Evolutionary conservation across 2,329 filamentous ascomycete genomes (phyloP).

Genomic region (Pseudocercospora vitis): DNA sequence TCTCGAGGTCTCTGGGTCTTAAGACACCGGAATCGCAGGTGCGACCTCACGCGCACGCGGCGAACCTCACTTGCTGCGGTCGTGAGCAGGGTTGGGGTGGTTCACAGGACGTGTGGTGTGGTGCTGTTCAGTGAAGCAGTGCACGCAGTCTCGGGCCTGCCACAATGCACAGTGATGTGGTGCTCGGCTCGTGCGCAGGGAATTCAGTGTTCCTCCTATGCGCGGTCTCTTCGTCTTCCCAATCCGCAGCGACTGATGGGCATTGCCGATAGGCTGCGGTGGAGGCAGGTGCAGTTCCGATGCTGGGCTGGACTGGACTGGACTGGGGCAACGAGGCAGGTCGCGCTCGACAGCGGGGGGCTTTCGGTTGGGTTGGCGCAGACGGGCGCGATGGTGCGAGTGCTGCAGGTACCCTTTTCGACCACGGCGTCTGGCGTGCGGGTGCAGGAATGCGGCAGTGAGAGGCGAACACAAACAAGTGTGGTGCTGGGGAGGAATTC

Average conservation of each 20-base stretch:
- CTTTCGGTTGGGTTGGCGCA: slow-evolving; percentile 4
- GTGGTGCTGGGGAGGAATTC: not conserved
- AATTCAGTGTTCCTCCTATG: slow-evolving; percentile 1
- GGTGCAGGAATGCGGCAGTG: slow-evolving; percentile 1
- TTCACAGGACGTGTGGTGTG: not conserved
- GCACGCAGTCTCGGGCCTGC: not conserved
- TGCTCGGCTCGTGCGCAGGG: not conserved
- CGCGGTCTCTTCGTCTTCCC: slow-evolving; percentile 1
- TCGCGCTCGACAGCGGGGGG: not conserved
- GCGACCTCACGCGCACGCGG: slow-evolving; percentile 16
- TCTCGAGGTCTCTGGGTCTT: slow-evolving; percentile 4
- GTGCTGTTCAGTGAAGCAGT: slow-evolving; percentile 4
- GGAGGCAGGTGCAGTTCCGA: not conserved
- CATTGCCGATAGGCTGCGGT: slow-evolving; percentile 5
- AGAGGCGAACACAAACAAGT: not conserved
- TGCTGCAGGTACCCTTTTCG: not conserved
- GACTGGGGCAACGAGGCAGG: no score
- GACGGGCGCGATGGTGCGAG: not conserved
- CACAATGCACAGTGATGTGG: not conserved
- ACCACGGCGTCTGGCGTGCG: not conserved
- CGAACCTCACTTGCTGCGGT: slow-evolving; percentile 6
- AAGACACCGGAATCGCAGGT: slow-evolving; percentile 7
- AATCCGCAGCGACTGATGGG: not conserved
- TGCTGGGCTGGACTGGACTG: no score
- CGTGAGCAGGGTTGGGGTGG: not conserved